A percentile compares a stretch with the other conserved stretches of the same genome.
phyloP scores from a whole-genome alignment of 2,329 filamentous ascomycete genomes.

The Fonsecaea pedrosoi region DNA sequence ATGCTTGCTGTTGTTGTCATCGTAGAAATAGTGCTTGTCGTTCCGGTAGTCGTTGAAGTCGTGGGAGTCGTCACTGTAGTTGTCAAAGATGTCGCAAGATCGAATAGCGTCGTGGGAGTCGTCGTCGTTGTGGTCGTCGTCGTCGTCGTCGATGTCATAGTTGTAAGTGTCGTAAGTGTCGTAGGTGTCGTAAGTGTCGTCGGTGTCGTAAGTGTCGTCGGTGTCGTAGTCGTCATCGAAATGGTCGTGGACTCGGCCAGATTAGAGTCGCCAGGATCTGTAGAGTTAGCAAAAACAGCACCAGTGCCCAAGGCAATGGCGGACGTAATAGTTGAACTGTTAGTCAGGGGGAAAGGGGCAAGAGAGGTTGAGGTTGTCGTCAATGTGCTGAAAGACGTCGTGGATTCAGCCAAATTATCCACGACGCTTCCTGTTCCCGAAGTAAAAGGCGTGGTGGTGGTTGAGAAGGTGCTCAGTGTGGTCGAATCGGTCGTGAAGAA shows the following conservation, averaged over 20 bases:
- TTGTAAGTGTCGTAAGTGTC: not conserved
- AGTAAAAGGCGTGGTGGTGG: not conserved
- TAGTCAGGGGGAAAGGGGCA: not conserved
- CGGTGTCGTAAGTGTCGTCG: not conserved
- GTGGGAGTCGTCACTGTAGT: conserved; percentile 18
- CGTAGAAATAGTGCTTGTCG: conserved; percentile 5
- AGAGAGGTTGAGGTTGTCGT: conserved; percentile 1
- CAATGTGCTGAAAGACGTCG: conserved; percentile 2
- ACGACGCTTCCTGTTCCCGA: not conserved
- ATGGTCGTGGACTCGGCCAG: conserved; percentile 1
- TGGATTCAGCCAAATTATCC: not conserved
- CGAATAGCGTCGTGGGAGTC: conserved; percentile 8
- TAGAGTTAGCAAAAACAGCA: not conserved
- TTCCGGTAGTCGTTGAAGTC: conserved; percentile 4
- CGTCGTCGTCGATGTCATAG: not conserved
- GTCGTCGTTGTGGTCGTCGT: conserved; percentile 5
- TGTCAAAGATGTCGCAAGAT: conserved; percentile 11
- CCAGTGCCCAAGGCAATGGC: conserved; percentile 2
- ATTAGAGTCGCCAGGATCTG: not conserved
- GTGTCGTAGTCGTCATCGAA: not conserved
- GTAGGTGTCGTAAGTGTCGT: not conserved
- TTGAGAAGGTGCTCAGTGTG: not conserved
- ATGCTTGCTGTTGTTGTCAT: conserved; percentile 7
- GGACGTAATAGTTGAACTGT: not conserved
- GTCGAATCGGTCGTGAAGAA: conserved; percentile 6